phyloP scores from a whole-genome alignment of 176 grass and related monocot genomes.

The Oryza meridionalis region DNA sequence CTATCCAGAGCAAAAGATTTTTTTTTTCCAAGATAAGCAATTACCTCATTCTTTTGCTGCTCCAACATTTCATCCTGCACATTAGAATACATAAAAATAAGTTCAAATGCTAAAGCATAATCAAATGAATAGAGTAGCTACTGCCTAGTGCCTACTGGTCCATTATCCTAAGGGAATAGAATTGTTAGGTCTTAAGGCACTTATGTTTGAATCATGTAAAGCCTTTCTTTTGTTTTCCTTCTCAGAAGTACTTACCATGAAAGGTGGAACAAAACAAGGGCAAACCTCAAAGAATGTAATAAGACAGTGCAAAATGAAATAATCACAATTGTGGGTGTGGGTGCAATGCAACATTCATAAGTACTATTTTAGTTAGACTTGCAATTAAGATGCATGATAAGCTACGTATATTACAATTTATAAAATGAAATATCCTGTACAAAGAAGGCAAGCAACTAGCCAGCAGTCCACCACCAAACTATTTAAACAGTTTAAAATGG shows the following conservation, averaged over 20 bases:
- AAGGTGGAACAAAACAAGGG: background rate
- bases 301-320: background rate
- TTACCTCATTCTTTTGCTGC: constrained; percentile 76
- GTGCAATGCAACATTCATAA: background rate
- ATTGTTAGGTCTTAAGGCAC: background rate
- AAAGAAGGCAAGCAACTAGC: background rate
- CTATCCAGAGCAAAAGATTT: background rate
- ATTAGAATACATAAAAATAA: constrained; percentile 32
- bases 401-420: background rate
- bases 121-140: background rate
- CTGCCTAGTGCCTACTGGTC: background rate
- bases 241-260: background rate
- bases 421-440: background rate
- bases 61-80: constrained; percentile 60
- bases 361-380: background rate
- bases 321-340: background rate
- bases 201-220: background rate
- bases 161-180: background rate
- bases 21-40: constrained; percentile 35
- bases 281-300: background rate
- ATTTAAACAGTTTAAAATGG: background rate
- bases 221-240: background rate
- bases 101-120: constrained; percentile 10
- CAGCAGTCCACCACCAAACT: background rate
- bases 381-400: background rate